A percentile compares a stretch with the other conserved stretches of the same genome.
These are phyloP conservation scores for Neocucurbitaria cava DNA, from an alignment of 2,329 filamentous ascomycete species.

Conservation along the genomic window DNA sequence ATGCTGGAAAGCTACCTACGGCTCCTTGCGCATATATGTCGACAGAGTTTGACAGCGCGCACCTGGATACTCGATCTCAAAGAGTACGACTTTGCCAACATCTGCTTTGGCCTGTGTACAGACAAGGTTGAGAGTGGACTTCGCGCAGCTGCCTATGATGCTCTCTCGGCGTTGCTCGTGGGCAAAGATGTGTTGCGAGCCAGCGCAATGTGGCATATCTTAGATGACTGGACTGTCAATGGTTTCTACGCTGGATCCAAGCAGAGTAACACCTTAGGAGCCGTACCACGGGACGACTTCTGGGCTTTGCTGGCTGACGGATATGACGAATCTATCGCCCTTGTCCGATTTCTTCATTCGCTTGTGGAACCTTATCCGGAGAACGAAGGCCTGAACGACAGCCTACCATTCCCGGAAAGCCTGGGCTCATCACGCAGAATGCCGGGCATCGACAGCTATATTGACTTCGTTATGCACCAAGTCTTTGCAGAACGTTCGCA, in stretches of 20 bases:
- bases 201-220: conserved; percentile 76
- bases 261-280: conserved; percentile 31
- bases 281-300: conserved; percentile 53
- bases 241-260: conserved; percentile 45
- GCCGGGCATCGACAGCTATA: conserved; percentile 88
- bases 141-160: conserved; percentile 82
- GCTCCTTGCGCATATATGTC: conserved; percentile 81
- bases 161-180: conserved; percentile 76
- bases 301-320: conserved; percentile 77
- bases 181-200: conserved; percentile 73
- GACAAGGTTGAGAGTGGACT: conserved; percentile 78
- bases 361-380: conserved; percentile 72
- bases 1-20: conserved; percentile 96
- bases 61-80: conserved; percentile 74
- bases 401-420: conserved; percentile 84
- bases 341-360: conserved; percentile 77
- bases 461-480: conserved; percentile 87
- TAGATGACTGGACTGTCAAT: conserved; percentile 76
- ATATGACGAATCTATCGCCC: conserved; percentile 85
- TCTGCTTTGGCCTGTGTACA: conserved; percentile 79
- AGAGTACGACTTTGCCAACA: conserved; percentile 72
- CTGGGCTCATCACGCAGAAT: conserved; percentile 79
- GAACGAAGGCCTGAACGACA: conserved; percentile 71
- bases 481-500: conserved; percentile 73
- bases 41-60: conserved; percentile 75